A percentile compares a stretch with the other conserved stretches of the same genome.
Conservation (phyloP, 306 rosid species). For the Albizia julibrissin region DNA sequence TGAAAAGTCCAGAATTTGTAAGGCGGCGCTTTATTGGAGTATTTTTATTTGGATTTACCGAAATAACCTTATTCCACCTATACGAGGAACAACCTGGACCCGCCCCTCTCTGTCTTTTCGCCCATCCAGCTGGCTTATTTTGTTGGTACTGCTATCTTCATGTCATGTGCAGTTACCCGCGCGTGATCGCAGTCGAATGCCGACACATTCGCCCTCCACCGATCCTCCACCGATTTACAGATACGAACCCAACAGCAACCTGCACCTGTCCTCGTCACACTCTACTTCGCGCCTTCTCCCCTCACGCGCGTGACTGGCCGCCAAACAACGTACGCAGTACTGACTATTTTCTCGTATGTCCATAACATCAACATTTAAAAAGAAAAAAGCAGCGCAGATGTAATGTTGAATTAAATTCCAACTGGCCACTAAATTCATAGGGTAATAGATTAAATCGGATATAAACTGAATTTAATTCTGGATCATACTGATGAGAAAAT, state of each 20-base stretch:
- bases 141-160: background rate
- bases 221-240: background rate
- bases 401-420: too few species aligned
- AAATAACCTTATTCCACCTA: background rate
- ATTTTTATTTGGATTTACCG: background rate
- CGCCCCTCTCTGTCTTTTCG: background rate
- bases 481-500: too few species aligned
- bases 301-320: background rate
- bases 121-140: constrained; percentile 1
- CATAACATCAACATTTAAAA: too few species aligned
- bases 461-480: accelerated
- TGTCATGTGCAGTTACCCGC: background rate
- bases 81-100: background rate
- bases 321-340: background rate
- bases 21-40: background rate
- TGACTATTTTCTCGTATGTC: too few species aligned
- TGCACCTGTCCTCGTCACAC: background rate
- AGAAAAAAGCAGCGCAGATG: too few species aligned
- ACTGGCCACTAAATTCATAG: too few species aligned
- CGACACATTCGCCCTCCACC: background rate
- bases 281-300: background rate
- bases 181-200: background rate
- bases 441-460: too few species aligned
- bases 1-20: background rate
- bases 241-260: background rate